Evolutionary conservation across 805 yeast species (phyloP).

Genomic region (Wickerhamiella sorbophila): DNA sequence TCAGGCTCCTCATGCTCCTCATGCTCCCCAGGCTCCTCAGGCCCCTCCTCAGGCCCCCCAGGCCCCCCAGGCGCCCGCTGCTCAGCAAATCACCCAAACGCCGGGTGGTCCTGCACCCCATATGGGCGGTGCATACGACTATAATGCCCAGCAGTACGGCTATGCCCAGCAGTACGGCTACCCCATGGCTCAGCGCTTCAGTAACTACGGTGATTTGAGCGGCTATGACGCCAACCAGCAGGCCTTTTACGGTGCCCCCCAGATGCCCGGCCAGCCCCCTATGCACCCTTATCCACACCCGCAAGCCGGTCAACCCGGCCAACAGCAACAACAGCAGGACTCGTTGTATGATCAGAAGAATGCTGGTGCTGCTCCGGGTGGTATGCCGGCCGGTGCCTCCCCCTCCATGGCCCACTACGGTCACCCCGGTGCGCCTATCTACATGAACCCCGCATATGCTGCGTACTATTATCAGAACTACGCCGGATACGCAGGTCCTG

Average conservation of each 20-base stretch:
- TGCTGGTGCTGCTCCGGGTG: conserved; percentile 11
- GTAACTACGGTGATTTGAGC: conserved; percentile 5
- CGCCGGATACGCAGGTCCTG: conserved; percentile 17
- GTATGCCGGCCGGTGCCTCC: conserved; percentile 12
- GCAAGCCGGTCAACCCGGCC: conserved; percentile 25
- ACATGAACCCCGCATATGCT: conserved; percentile 19
- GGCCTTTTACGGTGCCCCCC: conserved; percentile 15
- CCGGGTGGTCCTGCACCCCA: conserved; percentile 6
- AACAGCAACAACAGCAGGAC: conserved; percentile 7
- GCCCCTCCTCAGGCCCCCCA: background rate
- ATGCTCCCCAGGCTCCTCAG: background rate
- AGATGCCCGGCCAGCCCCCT: conserved; percentile 13
- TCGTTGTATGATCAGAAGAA: conserved; percentile 4
- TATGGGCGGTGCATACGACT: conserved; percentile 8
- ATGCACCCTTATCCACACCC: conserved; percentile 22
- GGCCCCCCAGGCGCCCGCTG: conserved; percentile 15
- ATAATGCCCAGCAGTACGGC: conserved; percentile 13
- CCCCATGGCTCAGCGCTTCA: conserved; percentile 5
- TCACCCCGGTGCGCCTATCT: conserved; percentile 14
- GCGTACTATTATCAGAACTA: conserved; percentile 19
- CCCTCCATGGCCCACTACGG: conserved; percentile 14
- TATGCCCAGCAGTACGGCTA: conserved; percentile 14
- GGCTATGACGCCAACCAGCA: conserved; percentile 4
- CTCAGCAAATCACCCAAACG: conserved; percentile 13
- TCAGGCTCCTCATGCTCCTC: too few species aligned